A percentile compares a stretch with the other conserved stretches of the same genome.
Conservation (phyloP, 2,329 filamentous ascomycete species). For the Magnaporthiopsis rhizophila region DNA sequence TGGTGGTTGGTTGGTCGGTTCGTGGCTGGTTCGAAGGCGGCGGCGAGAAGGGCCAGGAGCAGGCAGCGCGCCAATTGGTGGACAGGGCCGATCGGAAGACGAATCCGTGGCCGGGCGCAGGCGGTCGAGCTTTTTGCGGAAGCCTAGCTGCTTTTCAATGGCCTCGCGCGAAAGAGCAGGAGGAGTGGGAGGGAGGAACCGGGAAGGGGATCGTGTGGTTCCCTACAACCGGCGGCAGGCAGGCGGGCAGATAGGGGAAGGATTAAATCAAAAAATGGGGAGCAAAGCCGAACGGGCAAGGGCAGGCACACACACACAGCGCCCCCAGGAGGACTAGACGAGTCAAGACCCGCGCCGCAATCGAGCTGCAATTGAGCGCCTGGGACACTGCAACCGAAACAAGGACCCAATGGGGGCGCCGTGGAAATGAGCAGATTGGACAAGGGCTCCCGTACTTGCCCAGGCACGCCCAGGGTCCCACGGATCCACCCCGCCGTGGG, state of each 20-base stretch:
- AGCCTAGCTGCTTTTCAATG: background rate
- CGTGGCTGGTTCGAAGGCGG: background rate
- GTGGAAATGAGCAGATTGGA: slow-evolving; percentile 2
- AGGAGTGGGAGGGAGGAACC: background rate
- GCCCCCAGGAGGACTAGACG: background rate
- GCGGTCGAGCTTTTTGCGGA: background rate
- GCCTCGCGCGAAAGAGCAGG: background rate
- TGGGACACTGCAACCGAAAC: background rate
- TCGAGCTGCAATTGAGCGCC: background rate
- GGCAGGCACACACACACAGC: background rate
- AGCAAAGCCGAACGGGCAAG: background rate
- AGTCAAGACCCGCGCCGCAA: background rate
- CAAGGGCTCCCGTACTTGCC: background rate
- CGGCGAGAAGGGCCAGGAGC: background rate
- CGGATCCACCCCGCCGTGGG: too few species aligned
- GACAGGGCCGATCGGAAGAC: background rate
- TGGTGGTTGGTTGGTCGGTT: background rate
- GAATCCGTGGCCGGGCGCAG: background rate
- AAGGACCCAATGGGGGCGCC: background rate
- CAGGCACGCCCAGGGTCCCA: background rate
- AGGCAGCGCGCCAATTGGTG: background rate
- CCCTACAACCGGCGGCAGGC: too few species aligned
- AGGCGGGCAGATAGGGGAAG: background rate
- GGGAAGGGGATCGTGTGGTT: background rate
- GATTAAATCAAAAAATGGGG: background rate